Evolutionary conservation across 352 stramenopile species (phyloP).

Genomic region (Pythium aristosporum): DNA sequence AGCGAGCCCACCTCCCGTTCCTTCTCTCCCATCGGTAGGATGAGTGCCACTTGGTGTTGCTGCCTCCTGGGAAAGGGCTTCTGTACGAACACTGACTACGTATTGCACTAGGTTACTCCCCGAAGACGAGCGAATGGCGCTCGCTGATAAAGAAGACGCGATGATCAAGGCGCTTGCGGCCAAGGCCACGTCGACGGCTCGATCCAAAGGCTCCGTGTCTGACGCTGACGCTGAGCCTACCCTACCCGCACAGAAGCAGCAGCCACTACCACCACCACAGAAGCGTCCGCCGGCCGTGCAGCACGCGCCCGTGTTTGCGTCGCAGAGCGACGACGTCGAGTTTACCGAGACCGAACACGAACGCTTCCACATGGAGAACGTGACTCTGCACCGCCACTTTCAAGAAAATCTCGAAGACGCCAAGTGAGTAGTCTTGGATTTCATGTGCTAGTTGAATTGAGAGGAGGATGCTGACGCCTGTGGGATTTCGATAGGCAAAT

Average conservation of each 20-base stretch:
- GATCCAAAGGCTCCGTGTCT: neutral
- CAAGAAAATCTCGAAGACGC: slow-evolving; percentile 85
- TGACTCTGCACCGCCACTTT: slow-evolving; percentile 79
- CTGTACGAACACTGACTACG: neutral
- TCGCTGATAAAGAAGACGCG: slow-evolving; percentile 53
- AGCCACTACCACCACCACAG: neutral
- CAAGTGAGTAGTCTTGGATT: slow-evolving; percentile 42
- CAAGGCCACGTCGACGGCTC: slow-evolving; percentile 21
- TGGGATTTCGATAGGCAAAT: slow-evolving; percentile 48
- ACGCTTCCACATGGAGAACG: slow-evolving; percentile 69
- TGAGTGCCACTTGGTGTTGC: neutral
- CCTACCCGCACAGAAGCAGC: neutral
- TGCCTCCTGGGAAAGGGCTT: too few relatives aligned
- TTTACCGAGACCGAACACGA: slow-evolving; percentile 65
- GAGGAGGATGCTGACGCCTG: neutral
- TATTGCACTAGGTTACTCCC: slow-evolving; percentile 46
- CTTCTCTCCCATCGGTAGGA: slow-evolving; percentile 55
- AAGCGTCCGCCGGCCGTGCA: slow-evolving; percentile 6
- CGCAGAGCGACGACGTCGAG: slow-evolving; percentile 47
- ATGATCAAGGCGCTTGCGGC: slow-evolving; percentile 32
- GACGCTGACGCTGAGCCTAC: neutral
- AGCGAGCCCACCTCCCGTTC: slow-evolving; percentile 62
- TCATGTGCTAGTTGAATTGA: neutral
- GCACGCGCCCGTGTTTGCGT: slow-evolving; percentile 32
- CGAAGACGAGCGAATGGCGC: slow-evolving; percentile 48